phyloP scores from a whole-genome alignment of 768 basidiomycete species.

The Collybia sordida region DNA sequence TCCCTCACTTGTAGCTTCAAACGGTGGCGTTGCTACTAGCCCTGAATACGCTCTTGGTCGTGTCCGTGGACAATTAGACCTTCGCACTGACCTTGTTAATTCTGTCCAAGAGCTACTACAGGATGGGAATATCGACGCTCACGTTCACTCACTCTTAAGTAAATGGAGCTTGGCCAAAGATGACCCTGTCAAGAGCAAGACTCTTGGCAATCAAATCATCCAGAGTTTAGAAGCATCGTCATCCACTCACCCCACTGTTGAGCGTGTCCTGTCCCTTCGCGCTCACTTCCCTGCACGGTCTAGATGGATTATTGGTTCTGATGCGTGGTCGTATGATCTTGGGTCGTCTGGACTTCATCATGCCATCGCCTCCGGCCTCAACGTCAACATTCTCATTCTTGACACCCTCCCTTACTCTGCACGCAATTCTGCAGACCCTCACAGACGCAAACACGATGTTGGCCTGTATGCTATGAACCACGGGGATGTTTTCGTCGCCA shows the following conservation, averaged over 20 bases:
- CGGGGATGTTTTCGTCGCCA: conserved; percentile 94
- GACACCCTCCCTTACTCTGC: conserved; percentile 89
- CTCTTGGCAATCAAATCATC: conserved; percentile 58
- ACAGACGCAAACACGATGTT: conserved; percentile 90
- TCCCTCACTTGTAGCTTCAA: conserved; percentile 65
- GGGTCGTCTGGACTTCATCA: conserved; percentile 96
- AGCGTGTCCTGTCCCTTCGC: conserved; percentile 58
- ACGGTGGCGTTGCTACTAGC: conserved; percentile 79
- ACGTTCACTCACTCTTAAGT: conserved; percentile 70
- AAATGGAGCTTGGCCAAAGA: conserved; percentile 82
- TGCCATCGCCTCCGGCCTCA: conserved; percentile 83
- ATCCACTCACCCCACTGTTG: conserved; percentile 41
- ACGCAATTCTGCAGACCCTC: conserved; percentile 65
- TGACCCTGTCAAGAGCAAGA: conserved; percentile 59
- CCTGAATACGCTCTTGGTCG: conserved; percentile 95
- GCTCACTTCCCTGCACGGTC: conserved; percentile 67
- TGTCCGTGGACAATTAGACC: conserved; percentile 78
- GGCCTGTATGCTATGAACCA: conserved; percentile 99
- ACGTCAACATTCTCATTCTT: conserved; percentile 94
- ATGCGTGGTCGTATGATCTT: conserved; percentile 97
- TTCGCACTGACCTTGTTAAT: conserved; percentile 64
- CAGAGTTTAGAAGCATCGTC: conserved; percentile 42
- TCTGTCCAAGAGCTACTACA: conserved; percentile 68
- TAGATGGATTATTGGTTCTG: conserved; percentile 97
- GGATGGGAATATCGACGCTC: conserved; percentile 41